Base-by-base conservation (phyloP, 768 basidiomycete genomes). In the Mycena epipterygia region DNA sequence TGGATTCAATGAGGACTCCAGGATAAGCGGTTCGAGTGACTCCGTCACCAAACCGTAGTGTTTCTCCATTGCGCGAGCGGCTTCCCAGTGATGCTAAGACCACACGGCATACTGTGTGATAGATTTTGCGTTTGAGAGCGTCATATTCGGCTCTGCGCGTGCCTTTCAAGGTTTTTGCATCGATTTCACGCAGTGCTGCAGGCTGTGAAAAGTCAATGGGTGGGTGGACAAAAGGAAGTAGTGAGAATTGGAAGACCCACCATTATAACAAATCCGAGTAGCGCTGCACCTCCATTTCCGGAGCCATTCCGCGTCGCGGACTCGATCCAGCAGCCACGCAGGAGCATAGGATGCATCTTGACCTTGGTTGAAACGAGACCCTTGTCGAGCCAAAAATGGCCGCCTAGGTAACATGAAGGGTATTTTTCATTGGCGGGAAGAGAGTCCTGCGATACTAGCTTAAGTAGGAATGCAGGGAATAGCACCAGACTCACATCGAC, bases 331-430 rank as follows among this genome's bases (percentile, higher is more conserved):
- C 58, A 59, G 0, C 64, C 66, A 19, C 73, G 73, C 19, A 74
- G n/a, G 0, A 76, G 29, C 17, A 75, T 60, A 12, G 73, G 76
- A 53, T 76, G 73, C 72, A 71, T 76, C 29, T 72, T 75, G 37
- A 64, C 62, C 19, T 69, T 70, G 8, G 61, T 73, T 5, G 72
- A 66, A 49, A 76, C 75, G 9, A 60, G 59, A 2, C 75, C 69
- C 41, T 75, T 76, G 57, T 76, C 75, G 6, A 75, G 61, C 75
- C 75, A 76, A 2, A 75, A 13, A 46, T 72, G 71, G 8, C 37
- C 30, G 1, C 42, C 29, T 2, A 76, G 42, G 30, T 61, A 74
- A 46, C 75, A 76, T 21, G 62, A 23, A 8, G 73, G 67, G 25
- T 67, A 60, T 9, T 21, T n/a, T 1, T 68, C 64, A 25, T 46